Conservation (phyloP, 495 filamentous ascomycete species). For the Aspergillus ostianus region DNA sequence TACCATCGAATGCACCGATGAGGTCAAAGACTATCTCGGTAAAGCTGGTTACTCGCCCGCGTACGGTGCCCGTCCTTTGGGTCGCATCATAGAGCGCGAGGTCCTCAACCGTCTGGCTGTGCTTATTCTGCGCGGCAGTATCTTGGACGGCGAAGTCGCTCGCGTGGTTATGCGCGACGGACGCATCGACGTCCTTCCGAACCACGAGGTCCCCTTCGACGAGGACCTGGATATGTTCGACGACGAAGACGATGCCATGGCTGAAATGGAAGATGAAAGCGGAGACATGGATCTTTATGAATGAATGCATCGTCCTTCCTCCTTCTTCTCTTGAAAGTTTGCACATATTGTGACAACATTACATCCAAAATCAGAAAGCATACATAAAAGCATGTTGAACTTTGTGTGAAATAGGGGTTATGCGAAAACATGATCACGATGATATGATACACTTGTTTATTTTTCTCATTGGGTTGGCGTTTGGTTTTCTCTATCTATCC, state of each 20-base stretch:
- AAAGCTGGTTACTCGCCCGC: constrained; percentile 86
- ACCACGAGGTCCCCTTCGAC: constrained; percentile 70
- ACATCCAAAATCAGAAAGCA: background rate
- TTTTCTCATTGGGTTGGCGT: too few species aligned
- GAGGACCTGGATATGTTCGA: constrained; percentile 70
- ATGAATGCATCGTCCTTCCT: constrained; percentile 3
- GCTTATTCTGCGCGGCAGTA: constrained; percentile 77
- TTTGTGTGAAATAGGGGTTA: background rate
- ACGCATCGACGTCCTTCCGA: constrained; percentile 75
- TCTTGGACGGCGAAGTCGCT: constrained; percentile 82
- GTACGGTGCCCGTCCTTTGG: constrained; percentile 87
- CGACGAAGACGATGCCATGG: constrained; percentile 66
- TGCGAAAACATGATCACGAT: background rate
- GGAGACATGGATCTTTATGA: constrained; percentile 80
- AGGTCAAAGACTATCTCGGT: constrained; percentile 88
- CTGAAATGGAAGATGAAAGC: constrained; percentile 58
- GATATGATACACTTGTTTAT: background rate
- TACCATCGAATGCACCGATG: constrained; percentile 67
- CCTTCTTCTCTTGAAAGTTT: background rate
- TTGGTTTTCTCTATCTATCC: too few species aligned
- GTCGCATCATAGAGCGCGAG: constrained; percentile 90
- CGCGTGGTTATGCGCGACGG: constrained; percentile 73
- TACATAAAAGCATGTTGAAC: too few species aligned
- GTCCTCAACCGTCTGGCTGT: constrained; percentile 91
- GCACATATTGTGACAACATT: background rate